Evolutionary conservation across 495 filamentous ascomycete species (phyloP).

Genomic region (Penicillium egyptiacum): DNA sequence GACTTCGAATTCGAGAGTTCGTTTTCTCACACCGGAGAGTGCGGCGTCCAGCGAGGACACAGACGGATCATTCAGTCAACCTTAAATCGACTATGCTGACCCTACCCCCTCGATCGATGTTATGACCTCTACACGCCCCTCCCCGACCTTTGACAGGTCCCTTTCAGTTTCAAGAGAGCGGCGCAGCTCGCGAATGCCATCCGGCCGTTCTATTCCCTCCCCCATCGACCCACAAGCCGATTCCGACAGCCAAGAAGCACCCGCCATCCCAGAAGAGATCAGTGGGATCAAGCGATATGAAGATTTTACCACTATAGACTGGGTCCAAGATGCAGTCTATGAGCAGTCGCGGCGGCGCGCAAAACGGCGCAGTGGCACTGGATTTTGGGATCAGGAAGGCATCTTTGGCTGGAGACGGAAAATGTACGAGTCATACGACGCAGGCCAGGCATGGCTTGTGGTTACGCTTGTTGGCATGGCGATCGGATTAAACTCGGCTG

Average conservation of each 20-base stretch:
- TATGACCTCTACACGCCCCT: slow-evolving; percentile 63
- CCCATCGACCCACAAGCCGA: slow-evolving; percentile 52
- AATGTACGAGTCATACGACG: slow-evolving; percentile 86
- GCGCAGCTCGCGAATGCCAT: slow-evolving; percentile 66
- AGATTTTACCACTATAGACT: slow-evolving; percentile 97
- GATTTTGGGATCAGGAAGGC: slow-evolving; percentile 73
- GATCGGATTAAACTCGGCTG: slow-evolving; percentile 90
- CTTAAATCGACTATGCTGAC: slow-evolving; percentile 36
- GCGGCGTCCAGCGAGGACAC: slow-evolving; percentile 18
- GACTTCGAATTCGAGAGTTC: not conserved
- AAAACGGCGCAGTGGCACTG: slow-evolving; percentile 67
- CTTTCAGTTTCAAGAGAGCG: slow-evolving; percentile 55
- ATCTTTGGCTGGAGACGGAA: slow-evolving; percentile 77
- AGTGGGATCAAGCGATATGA: slow-evolving; percentile 98
- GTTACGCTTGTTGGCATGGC: slow-evolving; percentile 89
- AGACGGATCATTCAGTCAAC: slow-evolving; percentile 20
- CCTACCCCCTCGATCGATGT: slow-evolving; percentile 42
- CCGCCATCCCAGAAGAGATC: slow-evolving; percentile 88
- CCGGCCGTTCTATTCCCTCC: slow-evolving; percentile 66
- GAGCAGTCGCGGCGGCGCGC: slow-evolving; percentile 81
- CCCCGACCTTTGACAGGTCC: slow-evolving; percentile 56
- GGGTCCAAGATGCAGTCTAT: slow-evolving; percentile 95
- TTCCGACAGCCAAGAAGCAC: slow-evolving; percentile 43
- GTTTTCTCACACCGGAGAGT: slow-evolving; percentile 1
- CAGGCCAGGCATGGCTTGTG: slow-evolving; percentile 97